Base-by-base conservation (phyloP, 495 filamentous ascomycete species). In the Penicillium dipodomyicola region DNA sequence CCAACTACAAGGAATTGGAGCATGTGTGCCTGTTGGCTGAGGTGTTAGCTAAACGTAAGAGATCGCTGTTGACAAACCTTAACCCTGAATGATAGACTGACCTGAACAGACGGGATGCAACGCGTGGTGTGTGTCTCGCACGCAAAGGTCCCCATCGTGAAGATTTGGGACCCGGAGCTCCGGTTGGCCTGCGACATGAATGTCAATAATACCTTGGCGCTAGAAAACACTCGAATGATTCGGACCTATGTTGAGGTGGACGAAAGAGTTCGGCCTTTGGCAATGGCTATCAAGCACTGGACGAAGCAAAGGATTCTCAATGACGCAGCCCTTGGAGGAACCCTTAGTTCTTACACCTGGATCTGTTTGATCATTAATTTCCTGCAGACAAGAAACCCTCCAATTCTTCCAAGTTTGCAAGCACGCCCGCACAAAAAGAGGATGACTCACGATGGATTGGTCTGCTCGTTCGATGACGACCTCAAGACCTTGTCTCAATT, bases 301-400 rank as follows among this genome's bases (percentile, higher is more conserved):
- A 96, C 94, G 52, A 91, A 92, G 72, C 82, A 82, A 68, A 84
- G 95, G 67, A 87, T 95, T 62, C 76, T 98, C 56, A 97, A 97
- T 69, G 95, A 97, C 75, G 95, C 94, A 11, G 93, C 88, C 37
- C 85, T 92, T 64, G 94, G 95, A 54, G 95, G 91, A 42, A 98
- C 94, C 7, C 77, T 98, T 23, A 97, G 94, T 70, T 97, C 95
- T 10, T 98, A 98, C 66, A 96, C 94, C n/a, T 98, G 94, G 94
- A 97, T 96, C 69, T 97, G 94, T 76, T 84, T 97, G 83, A 96
- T 97, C 60, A 87, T 98, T 63, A 94, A 92, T 58, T 98, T 97
- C 69, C 80, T 98, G 32, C 94, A 98, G 72, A 88, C 89, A 30
- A 84, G 94, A 63, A 80, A 91, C 57, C 91, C 93, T 42, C 92